Base-by-base conservation (phyloP, 106 monocot genomes). In the Dactylorhiza incarnata region DNA sequence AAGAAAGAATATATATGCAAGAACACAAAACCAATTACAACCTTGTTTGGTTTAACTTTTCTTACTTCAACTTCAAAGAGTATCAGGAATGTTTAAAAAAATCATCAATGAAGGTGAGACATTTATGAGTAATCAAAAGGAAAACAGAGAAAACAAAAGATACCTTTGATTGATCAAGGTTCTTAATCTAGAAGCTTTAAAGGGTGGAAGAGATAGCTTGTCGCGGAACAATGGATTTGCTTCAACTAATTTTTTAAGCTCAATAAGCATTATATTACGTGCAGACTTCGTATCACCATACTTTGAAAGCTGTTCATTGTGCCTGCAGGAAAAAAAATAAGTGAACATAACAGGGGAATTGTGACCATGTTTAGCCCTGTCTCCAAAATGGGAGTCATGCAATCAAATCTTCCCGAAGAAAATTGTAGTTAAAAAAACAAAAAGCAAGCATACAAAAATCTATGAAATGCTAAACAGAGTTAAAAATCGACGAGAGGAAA, bases 151-250 rank as follows among this genome's bases (percentile, higher is more conserved):
- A 45, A 48, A 5, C 9, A 2, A 37, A 37, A 5, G 8, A 75
- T 43, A 93, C 96, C 97, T 97, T 85, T 97, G 97, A 81, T 97
- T 97, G 58, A 97, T 97, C 76, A 97, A 82, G 45, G 93, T 97
- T 44, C 97, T 89, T 47, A 97, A 50, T 54, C 97, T 77, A 63
- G 97, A 97, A 78, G 91, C 84, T 85, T 91, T 97, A 75, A 97
- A 97, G 22, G 82, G 83, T 66, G 97, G 96, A 80, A 97, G 86
- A 14, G 83, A 54, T 13, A 95, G 85, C 78, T 95, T 93, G 58
- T 93, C 93, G 49, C 95, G 90, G 55, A 93, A 96, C 48, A 89
- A 71, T 19, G 93, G 95, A 67, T 93, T 93, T 15, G 93, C 93
- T 79, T 96, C 93, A 70, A 96, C 90, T 9, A 93, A 87, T 73